Evolutionary conservation across 139 green algal species (phyloP).

Genomic region (Chlorella sp.): DNA sequence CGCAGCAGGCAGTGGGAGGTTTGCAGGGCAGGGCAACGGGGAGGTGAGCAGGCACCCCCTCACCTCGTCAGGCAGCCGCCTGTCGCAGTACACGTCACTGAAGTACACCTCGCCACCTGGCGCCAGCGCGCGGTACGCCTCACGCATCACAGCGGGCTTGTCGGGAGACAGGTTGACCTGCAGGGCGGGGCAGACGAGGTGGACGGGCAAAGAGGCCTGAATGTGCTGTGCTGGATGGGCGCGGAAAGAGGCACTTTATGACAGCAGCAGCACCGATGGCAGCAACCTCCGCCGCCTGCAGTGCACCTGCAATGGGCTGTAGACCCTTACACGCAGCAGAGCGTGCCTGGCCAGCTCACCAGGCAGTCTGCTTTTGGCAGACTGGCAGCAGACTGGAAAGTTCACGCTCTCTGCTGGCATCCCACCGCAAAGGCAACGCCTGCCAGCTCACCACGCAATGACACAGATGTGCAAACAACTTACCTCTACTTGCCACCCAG

Average conservation of each 20-base stretch:
- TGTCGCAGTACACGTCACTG: conserved; percentile 93
- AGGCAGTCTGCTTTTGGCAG: too few species aligned
- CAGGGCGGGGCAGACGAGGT: neutral
- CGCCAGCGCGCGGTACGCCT: conserved; percentile 81
- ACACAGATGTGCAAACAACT: too few species aligned
- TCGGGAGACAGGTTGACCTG: conserved; percentile 82
- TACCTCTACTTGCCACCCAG: too few species aligned
- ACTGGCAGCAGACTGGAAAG: too few species aligned
- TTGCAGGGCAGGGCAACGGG: too few species aligned
- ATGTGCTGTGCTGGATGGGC: neutral
- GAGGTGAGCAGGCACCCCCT: conserved; percentile 67
- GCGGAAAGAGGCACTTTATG: neutral
- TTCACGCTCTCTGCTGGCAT: too few species aligned
- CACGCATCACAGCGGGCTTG: conserved; percentile 73
- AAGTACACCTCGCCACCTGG: conserved; percentile 96
- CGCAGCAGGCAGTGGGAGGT: too few species aligned
- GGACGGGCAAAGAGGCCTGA: neutral
- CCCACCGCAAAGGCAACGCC: too few species aligned
- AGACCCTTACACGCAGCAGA: too few species aligned
- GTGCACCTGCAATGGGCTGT: neutral
- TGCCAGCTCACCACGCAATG: too few species aligned
- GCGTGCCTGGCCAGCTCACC: too few species aligned
- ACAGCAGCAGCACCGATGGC: neutral
- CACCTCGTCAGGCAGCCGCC: conserved; percentile 73
- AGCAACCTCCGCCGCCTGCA: neutral